Base-by-base conservation (phyloP, 441 rosid species). In the Croton setiger region DNA sequence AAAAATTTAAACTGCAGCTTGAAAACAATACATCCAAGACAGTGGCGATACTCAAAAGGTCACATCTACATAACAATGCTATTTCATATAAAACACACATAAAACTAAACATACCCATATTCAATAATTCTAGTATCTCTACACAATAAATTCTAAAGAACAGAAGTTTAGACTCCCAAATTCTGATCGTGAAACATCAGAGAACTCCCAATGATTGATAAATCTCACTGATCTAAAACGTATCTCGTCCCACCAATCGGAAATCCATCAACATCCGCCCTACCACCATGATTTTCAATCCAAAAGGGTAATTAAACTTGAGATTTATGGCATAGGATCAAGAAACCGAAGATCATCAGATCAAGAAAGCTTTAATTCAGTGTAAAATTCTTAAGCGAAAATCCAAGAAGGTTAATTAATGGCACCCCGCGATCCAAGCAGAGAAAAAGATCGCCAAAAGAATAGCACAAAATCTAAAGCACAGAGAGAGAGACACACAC, bases 331-430 rank as follows among this genome's bases (percentile, higher is more conserved):
- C 8, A 63, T 1, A 8, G n/a, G 14, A 8, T 60, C 23, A 37
- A 37, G n/a, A 65, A 53, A 66, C 7, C 7, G 18, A 63, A 35
- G 18, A 60, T 35, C 47, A n/a, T 17, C 15, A 69, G 60, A 60
- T 60, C 52, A 68, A 20, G 65, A 69, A 69, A 69, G 47, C 3
- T 18, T 12, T 57, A 7, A 33, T 7, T 33, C 33, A 14, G n/a
- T 47, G 1, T 33, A 14, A 33, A 27, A 21, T 23, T 3, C n/a
- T 23, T 27, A 11, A 14, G 18, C 15, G 7, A 51, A 51, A 39
- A 64, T 9, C 8, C 17, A 35, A 36, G 17, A 35, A 36, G 36
- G 13, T 35, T 15, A 58, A 35, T 17, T 5, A 58, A 7, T 58
- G 12, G 17, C 44, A 35, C 35, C 8, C 33, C 8, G 33, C 21